These are phyloP conservation scores for Magnaporthales sp. DNA, from an alignment of 2,329 filamentous ascomycete species.

Conservation along the genomic window DNA sequence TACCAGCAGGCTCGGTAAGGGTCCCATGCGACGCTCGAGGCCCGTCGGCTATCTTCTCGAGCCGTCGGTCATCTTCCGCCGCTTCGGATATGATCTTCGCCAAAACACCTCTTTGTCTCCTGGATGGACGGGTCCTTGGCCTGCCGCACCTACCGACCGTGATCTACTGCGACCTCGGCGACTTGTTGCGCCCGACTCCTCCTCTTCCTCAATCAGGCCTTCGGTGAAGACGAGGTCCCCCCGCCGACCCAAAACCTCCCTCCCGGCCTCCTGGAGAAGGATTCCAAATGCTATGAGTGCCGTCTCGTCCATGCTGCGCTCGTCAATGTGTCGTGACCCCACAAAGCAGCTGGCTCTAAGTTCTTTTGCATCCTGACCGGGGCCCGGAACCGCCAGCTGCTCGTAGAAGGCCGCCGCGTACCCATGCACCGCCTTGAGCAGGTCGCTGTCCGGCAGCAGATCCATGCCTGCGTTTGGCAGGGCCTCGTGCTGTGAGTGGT, in stretches of 20 bases:
- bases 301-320: constrained; percentile 67
- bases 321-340: constrained; percentile 29
- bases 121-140: constrained; percentile 6
- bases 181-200: background rate
- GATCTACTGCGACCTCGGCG: background rate
- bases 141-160: background rate
- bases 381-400: constrained; percentile 17
- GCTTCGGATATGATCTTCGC: constrained; percentile 19
- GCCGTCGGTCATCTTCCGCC: constrained; percentile 16
- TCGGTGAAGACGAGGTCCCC: constrained; percentile 69
- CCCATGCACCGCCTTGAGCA: constrained; percentile 59
- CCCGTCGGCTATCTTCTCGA: background rate
- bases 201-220: constrained; percentile 24
- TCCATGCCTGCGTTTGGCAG: constrained; percentile 24
- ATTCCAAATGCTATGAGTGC: constrained; percentile 69
- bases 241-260: constrained; percentile 49
- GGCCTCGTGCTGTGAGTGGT: constrained; percentile 54
- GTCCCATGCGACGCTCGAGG: background rate
- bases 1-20: background rate
- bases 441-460: constrained; percentile 58
- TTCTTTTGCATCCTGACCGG: background rate
- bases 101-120: constrained; percentile 12
- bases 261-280: constrained; percentile 61
- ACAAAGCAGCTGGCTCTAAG: constrained; percentile 8
- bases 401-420: constrained; percentile 62